These are phyloP conservation scores for Leccinum ochraceum DNA, from an alignment of 768 basidiomycete species.

Conservation along the genomic window DNA sequence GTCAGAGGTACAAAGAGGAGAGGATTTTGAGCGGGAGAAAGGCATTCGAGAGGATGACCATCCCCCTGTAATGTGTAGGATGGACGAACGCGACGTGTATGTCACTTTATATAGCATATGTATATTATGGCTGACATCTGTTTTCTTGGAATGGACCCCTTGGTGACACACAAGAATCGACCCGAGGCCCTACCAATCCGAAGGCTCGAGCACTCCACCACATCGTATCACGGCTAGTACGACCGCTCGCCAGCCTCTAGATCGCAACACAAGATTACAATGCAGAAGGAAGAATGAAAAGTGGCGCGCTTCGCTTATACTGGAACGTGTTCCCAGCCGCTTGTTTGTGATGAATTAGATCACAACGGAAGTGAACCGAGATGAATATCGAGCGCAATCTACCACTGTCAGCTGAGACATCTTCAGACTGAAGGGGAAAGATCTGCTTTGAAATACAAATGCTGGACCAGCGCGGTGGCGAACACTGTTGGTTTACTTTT, in stretches of 20 bases:
- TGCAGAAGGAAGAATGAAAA: neutral
- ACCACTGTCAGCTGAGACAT: neutral
- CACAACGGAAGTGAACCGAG: too few species aligned
- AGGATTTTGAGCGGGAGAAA: slow-evolving; percentile 9
- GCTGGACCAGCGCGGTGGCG: neutral
- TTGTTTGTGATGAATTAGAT: too few species aligned
- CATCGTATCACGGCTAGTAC: neutral
- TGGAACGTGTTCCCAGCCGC: too few species aligned
- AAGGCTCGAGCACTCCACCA: too few species aligned
- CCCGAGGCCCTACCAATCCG: neutral
- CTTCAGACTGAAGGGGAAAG: neutral
- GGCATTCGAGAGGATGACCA: slow-evolving; percentile 16
- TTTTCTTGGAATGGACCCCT: neutral
- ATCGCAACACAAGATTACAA: neutral
- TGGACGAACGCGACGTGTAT: neutral
- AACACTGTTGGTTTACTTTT: neutral
- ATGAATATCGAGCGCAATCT: neutral
- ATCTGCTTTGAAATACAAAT: neutral
- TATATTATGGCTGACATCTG: neutral
- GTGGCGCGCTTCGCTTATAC: neutral
- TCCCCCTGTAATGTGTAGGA: slow-evolving; percentile 21
- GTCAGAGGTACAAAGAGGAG: slow-evolving; percentile 25
- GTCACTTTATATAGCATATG: neutral
- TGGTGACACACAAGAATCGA: neutral
- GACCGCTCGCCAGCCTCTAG: neutral